A percentile compares a stretch with the other conserved stretches of the same genome.
Conservation (phyloP, 1,284 basidiomycete genomes). For the Microbotryomycetes sp. region DNA sequence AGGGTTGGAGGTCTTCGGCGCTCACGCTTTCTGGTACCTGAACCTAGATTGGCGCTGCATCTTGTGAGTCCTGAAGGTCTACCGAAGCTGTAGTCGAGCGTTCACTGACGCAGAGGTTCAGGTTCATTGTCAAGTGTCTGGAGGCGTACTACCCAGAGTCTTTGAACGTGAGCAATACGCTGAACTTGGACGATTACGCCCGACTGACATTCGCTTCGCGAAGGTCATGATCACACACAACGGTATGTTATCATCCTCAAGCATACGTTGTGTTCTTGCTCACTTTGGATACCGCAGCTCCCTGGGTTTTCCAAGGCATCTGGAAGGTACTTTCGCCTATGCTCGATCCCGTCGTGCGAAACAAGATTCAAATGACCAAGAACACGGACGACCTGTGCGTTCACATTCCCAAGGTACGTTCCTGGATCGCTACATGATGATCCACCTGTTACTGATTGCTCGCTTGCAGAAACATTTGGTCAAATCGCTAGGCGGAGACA, state of each 20-base stretch:
- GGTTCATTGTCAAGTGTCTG: slow-evolving; percentile 31
- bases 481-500: slow-evolving; percentile 13
- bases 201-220: no score
- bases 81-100: no score
- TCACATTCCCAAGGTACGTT: slow-evolving; percentile 26
- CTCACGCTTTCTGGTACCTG: no score
- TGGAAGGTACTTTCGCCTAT: slow-evolving; percentile 32
- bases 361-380: slow-evolving; percentile 24
- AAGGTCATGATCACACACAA: slow-evolving; percentile 41
- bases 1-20: no score
- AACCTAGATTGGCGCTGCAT: slow-evolving; percentile 26
- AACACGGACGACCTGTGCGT: slow-evolving; percentile 15
- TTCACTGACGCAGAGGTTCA: no score
- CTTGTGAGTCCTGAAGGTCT: no score
- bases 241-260: no score
- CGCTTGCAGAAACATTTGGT: slow-evolving; percentile 22
- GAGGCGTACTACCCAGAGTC: slow-evolving; percentile 43
- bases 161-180: slow-evolving; percentile 29
- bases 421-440: no score
- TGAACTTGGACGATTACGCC: no score
- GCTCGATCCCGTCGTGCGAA: slow-evolving; percentile 37
- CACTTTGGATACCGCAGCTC: no score
- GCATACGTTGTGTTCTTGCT: no score
- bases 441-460: no score
- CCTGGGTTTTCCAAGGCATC: slow-evolving; percentile 42